Conservation (phyloP, 768 basidiomycete genomes). For the Hypsizygus marmoreus region DNA sequence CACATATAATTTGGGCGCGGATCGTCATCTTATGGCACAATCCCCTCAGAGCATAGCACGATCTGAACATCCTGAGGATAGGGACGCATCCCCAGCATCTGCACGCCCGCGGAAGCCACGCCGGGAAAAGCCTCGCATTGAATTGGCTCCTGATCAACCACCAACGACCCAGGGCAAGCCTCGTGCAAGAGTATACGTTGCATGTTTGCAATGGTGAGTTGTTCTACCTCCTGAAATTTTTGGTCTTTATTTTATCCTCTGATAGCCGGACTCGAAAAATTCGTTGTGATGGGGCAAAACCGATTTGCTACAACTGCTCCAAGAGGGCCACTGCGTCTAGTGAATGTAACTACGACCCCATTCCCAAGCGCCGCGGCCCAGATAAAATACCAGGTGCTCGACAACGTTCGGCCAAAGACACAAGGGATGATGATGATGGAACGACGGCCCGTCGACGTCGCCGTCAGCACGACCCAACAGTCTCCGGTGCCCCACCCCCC, state of each 20-base stretch:
- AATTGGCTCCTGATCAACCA: slow-evolving; percentile 74
- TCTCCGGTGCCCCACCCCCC: slow-evolving; percentile 10
- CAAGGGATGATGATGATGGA: slow-evolving; percentile 34
- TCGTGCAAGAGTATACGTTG: slow-evolving; percentile 74
- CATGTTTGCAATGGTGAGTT: slow-evolving; percentile 74
- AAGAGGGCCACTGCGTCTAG: slow-evolving; percentile 46
- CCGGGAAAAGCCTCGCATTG: slow-evolving; percentile 60
- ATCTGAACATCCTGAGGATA: slow-evolving; percentile 3
- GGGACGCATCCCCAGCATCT: slow-evolving; percentile 2
- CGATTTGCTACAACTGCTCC: slow-evolving; percentile 72
- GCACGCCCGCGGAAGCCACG: slow-evolving; percentile 42
- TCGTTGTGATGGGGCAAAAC: slow-evolving; percentile 81
- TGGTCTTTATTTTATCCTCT: slow-evolving; percentile 14
- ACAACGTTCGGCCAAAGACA: slow-evolving; percentile 55
- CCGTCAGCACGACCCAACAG: slow-evolving; percentile 23
- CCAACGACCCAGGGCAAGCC: slow-evolving; percentile 81
- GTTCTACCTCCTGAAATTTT: background rate
- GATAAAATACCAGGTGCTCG: slow-evolving; percentile 81
- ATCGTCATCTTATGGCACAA: slow-evolving; percentile 1
- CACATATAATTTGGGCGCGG: slow-evolving; percentile 5
- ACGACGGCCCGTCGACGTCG: slow-evolving; percentile 38
- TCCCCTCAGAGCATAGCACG: background rate
- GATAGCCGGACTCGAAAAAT: slow-evolving; percentile 75
- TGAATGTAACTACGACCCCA: slow-evolving; percentile 66
- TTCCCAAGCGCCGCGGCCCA: slow-evolving; percentile 79